Conservation (phyloP, 2,329 filamentous ascomycete species). For the Ascochyta clinopodiicola region DNA sequence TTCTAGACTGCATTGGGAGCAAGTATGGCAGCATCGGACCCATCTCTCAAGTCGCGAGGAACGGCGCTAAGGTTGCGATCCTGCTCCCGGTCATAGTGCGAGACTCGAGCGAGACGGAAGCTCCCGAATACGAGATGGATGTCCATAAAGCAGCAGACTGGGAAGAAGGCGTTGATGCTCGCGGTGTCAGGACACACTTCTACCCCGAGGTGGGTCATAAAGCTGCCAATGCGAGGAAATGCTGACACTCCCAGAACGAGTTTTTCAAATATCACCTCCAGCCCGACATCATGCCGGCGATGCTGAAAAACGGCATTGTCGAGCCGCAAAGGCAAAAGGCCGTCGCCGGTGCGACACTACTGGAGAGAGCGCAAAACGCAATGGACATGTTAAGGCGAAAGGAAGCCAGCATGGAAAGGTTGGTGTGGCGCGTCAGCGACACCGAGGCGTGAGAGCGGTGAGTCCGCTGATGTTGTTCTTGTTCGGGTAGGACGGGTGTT, state of each 20-base stretch:
- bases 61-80: slow-evolving; percentile 61
- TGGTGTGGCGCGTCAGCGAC: slow-evolving; percentile 50
- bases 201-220: slow-evolving; percentile 55
- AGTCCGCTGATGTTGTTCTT: slow-evolving; percentile 4
- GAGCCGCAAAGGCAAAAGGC: slow-evolving; percentile 52
- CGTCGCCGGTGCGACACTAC: slow-evolving; percentile 51
- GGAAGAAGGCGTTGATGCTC: slow-evolving; percentile 59
- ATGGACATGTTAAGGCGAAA: slow-evolving; percentile 53
- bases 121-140: slow-evolving; percentile 64
- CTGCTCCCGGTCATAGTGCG: slow-evolving; percentile 66
- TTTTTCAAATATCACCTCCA: slow-evolving; percentile 63
- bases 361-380: slow-evolving; percentile 53
- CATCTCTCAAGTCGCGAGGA: slow-evolving; percentile 58
- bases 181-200: slow-evolving; percentile 64
- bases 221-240: too few relatives aligned
- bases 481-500: not conserved
- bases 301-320: slow-evolving; percentile 52
- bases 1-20: slow-evolving; percentile 46
- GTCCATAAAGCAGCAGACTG: slow-evolving; percentile 55
- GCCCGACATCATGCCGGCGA: slow-evolving; percentile 60
- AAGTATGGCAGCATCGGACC: slow-evolving; percentile 35
- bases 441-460: slow-evolving; percentile 2
- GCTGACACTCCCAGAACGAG: slow-evolving; percentile 54
- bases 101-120: slow-evolving; percentile 56
- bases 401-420: slow-evolving; percentile 54